These are phyloP conservation scores for Calonectria henricotiae DNA, from an alignment of 2,329 filamentous ascomycete genomes.

Conservation along the genomic window DNA sequence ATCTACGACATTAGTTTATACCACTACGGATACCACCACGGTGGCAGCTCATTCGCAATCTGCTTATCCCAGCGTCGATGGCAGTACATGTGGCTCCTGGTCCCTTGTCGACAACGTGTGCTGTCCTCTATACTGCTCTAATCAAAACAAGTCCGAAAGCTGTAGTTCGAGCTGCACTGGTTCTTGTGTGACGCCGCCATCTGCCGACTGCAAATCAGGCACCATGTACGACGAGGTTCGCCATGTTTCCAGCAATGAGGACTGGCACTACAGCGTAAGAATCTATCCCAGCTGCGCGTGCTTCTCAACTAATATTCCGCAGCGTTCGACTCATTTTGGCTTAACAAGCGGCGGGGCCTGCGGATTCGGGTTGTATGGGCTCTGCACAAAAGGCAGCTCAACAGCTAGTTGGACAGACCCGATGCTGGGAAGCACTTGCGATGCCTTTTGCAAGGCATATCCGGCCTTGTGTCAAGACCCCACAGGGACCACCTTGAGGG, in stretches of 20 bases:
- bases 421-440: conserved; percentile 27
- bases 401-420: conserved; percentile 29
- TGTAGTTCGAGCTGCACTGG: conserved; percentile 31
- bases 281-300: not conserved
- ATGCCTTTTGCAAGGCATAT: conserved; percentile 29
- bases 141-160: conserved; percentile 28
- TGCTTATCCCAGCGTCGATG: conserved; percentile 29
- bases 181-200: conserved; percentile 27
- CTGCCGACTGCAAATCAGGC: conserved; percentile 30
- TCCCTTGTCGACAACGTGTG: conserved; percentile 31
- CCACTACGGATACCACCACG: conserved; percentile 17
- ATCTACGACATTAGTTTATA: conserved; percentile 18
- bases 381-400: conserved; percentile 31
- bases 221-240: conserved; percentile 24
- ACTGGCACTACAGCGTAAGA: conserved; percentile 31
- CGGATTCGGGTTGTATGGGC: conserved; percentile 28
- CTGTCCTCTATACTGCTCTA: conserved; percentile 26
- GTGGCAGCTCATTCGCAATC: conserved; percentile 22
- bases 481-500: conserved; percentile 15
- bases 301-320: not conserved
- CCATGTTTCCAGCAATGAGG: conserved; percentile 16
- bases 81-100: conserved; percentile 27
- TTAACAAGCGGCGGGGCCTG: conserved; percentile 29
- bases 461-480: conserved; percentile 25
- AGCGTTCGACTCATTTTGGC: conserved; percentile 32